Percentiles rank a stretch among this genome's conserved stretches.
Conservation (phyloP, 345 rosid species). For the Iberis pinnata region DNA sequence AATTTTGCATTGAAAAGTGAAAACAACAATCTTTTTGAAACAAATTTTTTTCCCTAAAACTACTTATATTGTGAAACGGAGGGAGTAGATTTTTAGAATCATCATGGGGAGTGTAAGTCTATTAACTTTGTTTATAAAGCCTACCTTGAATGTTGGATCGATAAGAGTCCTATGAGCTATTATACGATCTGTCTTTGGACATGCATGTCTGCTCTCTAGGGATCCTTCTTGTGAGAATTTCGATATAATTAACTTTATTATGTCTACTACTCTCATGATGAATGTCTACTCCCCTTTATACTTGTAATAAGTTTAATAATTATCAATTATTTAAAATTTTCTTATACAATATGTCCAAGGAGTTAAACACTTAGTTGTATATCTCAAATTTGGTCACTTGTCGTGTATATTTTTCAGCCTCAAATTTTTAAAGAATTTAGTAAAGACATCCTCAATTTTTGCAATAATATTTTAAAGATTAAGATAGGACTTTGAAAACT, state of each 20-base stretch:
- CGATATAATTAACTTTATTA: constrained; percentile 16
- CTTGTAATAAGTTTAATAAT: background rate
- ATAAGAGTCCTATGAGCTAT: constrained; percentile 24
- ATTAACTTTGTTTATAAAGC: constrained; percentile 21
- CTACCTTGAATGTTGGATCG: constrained; percentile 30
- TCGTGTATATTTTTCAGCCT: no score
- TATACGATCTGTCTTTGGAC: constrained; percentile 32
- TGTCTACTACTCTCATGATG: constrained; percentile 30
- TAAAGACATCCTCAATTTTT: background rate
- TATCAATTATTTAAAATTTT: constrained; percentile 1
- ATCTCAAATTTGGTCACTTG: no score
- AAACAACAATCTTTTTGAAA: no score
- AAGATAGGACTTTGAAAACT: no score
- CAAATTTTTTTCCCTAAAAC: no score
- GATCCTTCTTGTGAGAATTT: constrained; percentile 26
- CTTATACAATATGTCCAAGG: background rate
- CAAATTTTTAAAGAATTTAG: background rate
- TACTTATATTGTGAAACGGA: no score
- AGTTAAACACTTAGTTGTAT: background rate
- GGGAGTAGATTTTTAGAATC: constrained; percentile 13
- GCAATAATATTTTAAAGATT: background rate
- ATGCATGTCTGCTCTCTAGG: constrained; percentile 36
- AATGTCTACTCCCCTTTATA: constrained; percentile 20
- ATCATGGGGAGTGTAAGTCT: constrained; percentile 17
- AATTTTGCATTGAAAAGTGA: no score